Base-by-base conservation (phyloP, 2,329 filamentous ascomycete species). In the Cytospora mali region DNA sequence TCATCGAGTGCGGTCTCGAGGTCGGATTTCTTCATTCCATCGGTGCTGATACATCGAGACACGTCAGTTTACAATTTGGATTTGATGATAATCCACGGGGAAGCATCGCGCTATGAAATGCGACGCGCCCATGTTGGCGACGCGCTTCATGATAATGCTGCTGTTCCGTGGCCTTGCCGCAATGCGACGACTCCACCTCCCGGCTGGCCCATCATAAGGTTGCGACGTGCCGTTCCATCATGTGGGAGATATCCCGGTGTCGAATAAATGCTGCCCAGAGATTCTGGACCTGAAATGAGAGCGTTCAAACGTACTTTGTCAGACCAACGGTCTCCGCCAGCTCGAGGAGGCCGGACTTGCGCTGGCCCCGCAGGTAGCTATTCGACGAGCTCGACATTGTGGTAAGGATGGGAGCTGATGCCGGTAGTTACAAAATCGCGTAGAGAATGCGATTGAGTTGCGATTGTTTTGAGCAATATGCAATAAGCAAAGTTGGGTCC, bases 361-460 rank as follows among this genome's bases (percentile, higher is more conserved):
- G 89, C 83, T 95, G 90, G 75, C 84, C 84, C 76, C 88, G 85
- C 74, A 97, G 83, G 86, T 90, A 96, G 69, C 87, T 85, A 73
- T 89, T 86, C 33, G 63, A 50, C 69, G 77, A 79, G 70, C 78
- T 78, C 66, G 87, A 86, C 88, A 91, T 91, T 55, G 28, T 66
- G 58, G 48, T 49, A 48, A 21, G 25, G 46, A 67, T 67, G 61
- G 62, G 70, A 72, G 51, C 69, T 69, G 68, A 71, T 72, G 55
- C 11, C 49, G 55, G 63, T 57, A 61, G 50, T 6, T 31, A 1
- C 53, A 56, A 35, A 59, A 42, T 66, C 56, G 66, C 62, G 58
- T 64, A 65, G 65, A 62, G 31, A 39, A 69, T 69, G 73, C 73
- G 74, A 75, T 67, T 65, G 67, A 67, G 63, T 73, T 72, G 68